These are phyloP conservation scores for Chrysoporthe deuterocubensis DNA, from an alignment of 2,329 filamentous ascomycete species.

Conservation along the genomic window DNA sequence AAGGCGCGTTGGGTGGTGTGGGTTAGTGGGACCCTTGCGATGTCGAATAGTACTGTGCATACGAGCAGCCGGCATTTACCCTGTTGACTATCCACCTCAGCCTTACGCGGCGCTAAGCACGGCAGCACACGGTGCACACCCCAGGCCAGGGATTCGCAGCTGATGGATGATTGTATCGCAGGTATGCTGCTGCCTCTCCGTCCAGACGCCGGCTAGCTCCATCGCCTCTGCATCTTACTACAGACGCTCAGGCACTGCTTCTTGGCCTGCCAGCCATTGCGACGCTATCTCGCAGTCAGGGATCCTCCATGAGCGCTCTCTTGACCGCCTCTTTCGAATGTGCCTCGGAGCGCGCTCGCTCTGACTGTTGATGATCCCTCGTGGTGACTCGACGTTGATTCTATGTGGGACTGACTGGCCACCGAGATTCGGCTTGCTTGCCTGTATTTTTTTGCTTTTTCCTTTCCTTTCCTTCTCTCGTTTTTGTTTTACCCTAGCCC, in stretches of 20 bases:
- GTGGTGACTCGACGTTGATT: background rate
- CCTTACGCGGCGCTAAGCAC: background rate
- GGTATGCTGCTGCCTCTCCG: no score
- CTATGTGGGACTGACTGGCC: no score
- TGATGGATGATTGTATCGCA: no score
- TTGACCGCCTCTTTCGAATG: slow-evolving; percentile 8
- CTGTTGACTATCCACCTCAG: slow-evolving; percentile 1
- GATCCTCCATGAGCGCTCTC: slow-evolving; percentile 5
- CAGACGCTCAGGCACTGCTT: background rate
- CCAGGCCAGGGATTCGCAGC: no score
- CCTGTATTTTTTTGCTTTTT: background rate
- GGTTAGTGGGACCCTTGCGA: background rate
- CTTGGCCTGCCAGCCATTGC: background rate
- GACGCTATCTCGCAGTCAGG: background rate
- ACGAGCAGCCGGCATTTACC: slow-evolving; percentile 2
- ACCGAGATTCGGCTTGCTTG: no score
- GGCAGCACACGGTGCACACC: background rate
- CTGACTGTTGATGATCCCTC: background rate
- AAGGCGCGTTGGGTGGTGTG: background rate
- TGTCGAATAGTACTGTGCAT: background rate
- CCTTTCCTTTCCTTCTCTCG: background rate
- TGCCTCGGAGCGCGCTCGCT: slow-evolving; percentile 3
- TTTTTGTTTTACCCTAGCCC: background rate
- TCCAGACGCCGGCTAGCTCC: no score
- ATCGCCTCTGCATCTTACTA: background rate